phyloP scores from a whole-genome alignment of 73 alveolate genomes.

The Blepharisma japonicum region DNA sequence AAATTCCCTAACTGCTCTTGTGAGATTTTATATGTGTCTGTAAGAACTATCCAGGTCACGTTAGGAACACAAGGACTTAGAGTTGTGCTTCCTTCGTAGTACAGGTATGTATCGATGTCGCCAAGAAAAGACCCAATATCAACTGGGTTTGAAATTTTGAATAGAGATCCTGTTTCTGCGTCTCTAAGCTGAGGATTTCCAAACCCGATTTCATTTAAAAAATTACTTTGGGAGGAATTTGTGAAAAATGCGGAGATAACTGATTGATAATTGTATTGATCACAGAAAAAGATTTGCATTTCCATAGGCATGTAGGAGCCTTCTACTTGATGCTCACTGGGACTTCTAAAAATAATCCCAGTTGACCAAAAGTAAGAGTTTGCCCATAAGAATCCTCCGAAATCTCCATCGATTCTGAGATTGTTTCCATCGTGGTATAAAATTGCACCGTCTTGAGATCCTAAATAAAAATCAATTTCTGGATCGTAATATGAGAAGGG shows the following conservation, averaged over 20 bases:
- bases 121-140: conserved; percentile 1
- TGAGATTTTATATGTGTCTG: conserved; percentile 18
- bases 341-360: background rate
- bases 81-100: conserved; percentile 23
- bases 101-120: background rate
- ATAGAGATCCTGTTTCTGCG: conserved; percentile 16
- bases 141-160: background rate
- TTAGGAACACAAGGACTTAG: conserved; percentile 14
- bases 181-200: conserved; percentile 21
- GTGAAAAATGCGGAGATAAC: conserved; percentile 8
- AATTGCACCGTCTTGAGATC: conserved; percentile 8
- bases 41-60: conserved; percentile 13
- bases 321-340: conserved; percentile 21
- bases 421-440: background rate
- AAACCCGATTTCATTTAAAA: conserved; percentile 23
- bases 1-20: conserved; percentile 1
- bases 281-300: conserved; percentile 3
- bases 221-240: background rate
- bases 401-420: conserved; percentile 26
- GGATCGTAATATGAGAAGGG: conserved; percentile 21
- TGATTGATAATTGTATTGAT: background rate
- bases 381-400: conserved; percentile 22
- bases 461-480: background rate
- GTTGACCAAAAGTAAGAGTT: conserved; percentile 13
- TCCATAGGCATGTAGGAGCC: conserved; percentile 22